Evolutionary conservation across 2,329 filamentous ascomycete genomes (phyloP).

Genomic region (Metarhizium guizhouense): DNA sequence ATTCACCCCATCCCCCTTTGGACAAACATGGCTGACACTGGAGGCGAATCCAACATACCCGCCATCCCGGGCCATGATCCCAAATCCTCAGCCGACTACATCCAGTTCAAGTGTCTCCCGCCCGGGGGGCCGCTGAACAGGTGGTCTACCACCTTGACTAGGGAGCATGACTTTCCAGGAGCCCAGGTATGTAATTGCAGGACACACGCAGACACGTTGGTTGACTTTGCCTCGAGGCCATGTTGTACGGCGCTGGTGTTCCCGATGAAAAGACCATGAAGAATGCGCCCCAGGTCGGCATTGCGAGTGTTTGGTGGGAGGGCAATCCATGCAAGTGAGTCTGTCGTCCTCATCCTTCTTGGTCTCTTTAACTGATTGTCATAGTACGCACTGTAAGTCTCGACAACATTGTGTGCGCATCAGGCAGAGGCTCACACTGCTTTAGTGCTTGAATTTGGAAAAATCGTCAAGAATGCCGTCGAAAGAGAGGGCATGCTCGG

Average conservation of each 20-base stretch:
- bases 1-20: too few relatives aligned
- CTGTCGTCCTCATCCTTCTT: background rate
- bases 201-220: background rate
- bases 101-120: conserved; percentile 42
- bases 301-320: conserved; percentile 95
- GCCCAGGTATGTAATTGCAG: conserved; percentile 55
- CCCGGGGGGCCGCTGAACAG: conserved; percentile 60
- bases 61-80: conserved; percentile 23
- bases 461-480: conserved; percentile 75
- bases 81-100: conserved; percentile 42
- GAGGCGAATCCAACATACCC: conserved; percentile 13
- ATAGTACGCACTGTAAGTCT: conserved; percentile 33
- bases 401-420: background rate
- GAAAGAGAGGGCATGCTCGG: conserved; percentile 79
- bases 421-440: background rate
- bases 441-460: conserved; percentile 74
- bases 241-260: conserved; percentile 90
- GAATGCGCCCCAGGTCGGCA: conserved; percentile 79
- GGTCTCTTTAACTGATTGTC: too few relatives aligned
- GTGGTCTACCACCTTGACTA: conserved; percentile 76
- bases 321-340: conserved; percentile 91
- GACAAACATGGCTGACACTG: conserved; percentile 13
- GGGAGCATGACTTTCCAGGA: conserved; percentile 81
- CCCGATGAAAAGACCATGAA: conserved; percentile 79
- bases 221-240: conserved; percentile 49